phyloP scores from a whole-genome alignment of 2,329 filamentous ascomycete genomes.

The Zymoseptoria passerinii region DNA sequence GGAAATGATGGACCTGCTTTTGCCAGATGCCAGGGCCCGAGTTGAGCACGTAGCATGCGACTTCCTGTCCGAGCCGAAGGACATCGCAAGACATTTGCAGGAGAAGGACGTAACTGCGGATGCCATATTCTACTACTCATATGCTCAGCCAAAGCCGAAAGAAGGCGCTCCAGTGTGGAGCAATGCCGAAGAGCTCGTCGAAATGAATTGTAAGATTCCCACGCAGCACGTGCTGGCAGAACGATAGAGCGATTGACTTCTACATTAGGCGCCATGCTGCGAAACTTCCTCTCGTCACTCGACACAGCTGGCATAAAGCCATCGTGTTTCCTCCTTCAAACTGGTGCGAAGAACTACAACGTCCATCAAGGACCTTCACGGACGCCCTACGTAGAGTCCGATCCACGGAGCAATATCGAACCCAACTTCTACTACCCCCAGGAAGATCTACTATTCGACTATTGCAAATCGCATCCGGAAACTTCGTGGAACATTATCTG shows the following conservation, averaged over 20 bases:
- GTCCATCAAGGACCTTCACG: conserved; percentile 40
- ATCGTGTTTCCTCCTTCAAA: conserved; percentile 43
- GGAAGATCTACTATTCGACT: conserved; percentile 42
- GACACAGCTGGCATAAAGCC: conserved; percentile 36
- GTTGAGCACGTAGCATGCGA: conserved; percentile 29
- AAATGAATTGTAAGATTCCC: conserved; percentile 38
- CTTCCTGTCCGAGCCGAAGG: conserved; percentile 31
- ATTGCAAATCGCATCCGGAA: conserved; percentile 30
- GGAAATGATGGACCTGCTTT: conserved; percentile 29
- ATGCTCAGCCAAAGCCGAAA: conserved; percentile 43
- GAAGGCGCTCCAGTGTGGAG: conserved; percentile 39
- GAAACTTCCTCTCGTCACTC: conserved; percentile 43
- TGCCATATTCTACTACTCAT: conserved; percentile 48
- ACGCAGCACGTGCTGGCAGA: conserved; percentile 10
- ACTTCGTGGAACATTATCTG: conserved; percentile 41
- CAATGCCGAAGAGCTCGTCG: conserved; percentile 43
- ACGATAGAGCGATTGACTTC: conserved; percentile 7
- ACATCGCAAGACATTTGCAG: conserved; percentile 31
- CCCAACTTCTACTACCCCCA: conserved; percentile 50
- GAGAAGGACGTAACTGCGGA: conserved; percentile 31
- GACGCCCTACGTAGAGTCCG: conserved; percentile 40
- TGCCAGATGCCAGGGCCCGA: conserved; percentile 23
- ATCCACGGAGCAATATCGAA: conserved; percentile 37
- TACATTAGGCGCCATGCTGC: conserved; percentile 36
- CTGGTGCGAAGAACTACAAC: conserved; percentile 47